Evolutionary conservation across 805 yeast genomes (phyloP).

Genomic region (Lipomyces spencermartinsiae): DNA sequence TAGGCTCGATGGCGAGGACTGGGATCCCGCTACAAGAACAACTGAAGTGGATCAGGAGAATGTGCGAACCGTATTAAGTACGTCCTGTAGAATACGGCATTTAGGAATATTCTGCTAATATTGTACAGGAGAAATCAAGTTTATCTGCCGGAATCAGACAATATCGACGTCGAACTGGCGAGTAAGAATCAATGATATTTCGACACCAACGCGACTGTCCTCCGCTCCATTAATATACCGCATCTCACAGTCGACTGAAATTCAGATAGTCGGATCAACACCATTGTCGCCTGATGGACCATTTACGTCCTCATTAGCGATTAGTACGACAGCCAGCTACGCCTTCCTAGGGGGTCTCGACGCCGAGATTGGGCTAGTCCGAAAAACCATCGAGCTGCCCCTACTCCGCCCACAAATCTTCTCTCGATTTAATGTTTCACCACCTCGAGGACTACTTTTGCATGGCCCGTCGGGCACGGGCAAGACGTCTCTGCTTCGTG

Average conservation of each 20-base stretch:
- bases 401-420: constrained; percentile 77
- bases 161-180: constrained; percentile 60
- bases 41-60: not conserved
- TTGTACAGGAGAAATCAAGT: constrained; percentile 49
- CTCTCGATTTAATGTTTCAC: constrained; percentile 82
- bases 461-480: constrained; percentile 99
- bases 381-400: constrained; percentile 78
- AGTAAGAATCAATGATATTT: constrained; percentile 42
- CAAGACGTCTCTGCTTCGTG: constrained; percentile 83
- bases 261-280: constrained; percentile 30
- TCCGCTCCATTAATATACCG: constrained; percentile 21
- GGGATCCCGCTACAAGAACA: constrained; percentile 3
- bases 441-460: constrained; percentile 90
- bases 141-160: constrained; percentile 55
- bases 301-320: not conserved
- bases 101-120: constrained; percentile 37
- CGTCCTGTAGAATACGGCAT: not conserved
- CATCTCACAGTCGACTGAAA: constrained; percentile 17
- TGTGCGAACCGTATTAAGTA: not conserved
- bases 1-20: constrained; percentile 37
- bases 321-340: constrained; percentile 45
- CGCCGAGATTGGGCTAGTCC: constrained; percentile 64
- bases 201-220: constrained; percentile 20
- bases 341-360: constrained; percentile 77
- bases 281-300: constrained; percentile 5